Base-by-base conservation (phyloP, 345 rosid species). In the Eutrema yunnanense region DNA sequence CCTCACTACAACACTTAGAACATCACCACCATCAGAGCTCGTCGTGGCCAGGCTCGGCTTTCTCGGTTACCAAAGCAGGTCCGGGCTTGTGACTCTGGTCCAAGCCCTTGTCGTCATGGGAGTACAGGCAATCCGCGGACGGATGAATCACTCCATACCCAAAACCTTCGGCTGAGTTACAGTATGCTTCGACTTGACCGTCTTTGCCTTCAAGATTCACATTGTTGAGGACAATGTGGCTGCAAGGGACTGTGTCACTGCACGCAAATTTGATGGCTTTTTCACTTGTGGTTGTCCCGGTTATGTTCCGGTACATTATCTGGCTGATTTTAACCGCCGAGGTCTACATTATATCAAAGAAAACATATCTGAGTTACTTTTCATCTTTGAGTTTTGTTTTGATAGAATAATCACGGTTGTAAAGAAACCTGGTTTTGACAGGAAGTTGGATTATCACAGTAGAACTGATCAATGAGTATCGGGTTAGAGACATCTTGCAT, bases 391-490 rank as follows among this genome's bases (percentile, higher is more conserved):
- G 61, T 49, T 58, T 49, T 33, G 40, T 33, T 16, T 65, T 48
- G 33, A 66, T 33, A 16, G 37, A 48, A 48, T 32, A 51, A 36
- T 73, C 71, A 56, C 55, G 41, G 33, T 32, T 51, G 54, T 57
- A 51, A 43, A 6, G 63, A 51, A 44, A 92, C 98, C 98, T 90
- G 97, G 79, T 92, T 96, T 78, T 78, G 83, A 81, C 99, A 96
- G 16, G 80, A 6, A 65, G 53, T 67, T 19, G 97, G 95, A 29
- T 96, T 88, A 83, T 96, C 99, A 46, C 99, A 96, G 81, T 96
- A 96, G 94, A 92, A 96, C 67, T 96, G 98, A 73, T 96, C 99
- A 12, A 96, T 96, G 70, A 96, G 85, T 68, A 92, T 90, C 4
- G 96, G 99, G 73, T 96, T 92, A 33, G 84, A 87, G 14, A 90